These are phyloP conservation scores for Boletus vermiculosoides DNA, from an alignment of 768 basidiomycete species.

Conservation along the genomic window DNA sequence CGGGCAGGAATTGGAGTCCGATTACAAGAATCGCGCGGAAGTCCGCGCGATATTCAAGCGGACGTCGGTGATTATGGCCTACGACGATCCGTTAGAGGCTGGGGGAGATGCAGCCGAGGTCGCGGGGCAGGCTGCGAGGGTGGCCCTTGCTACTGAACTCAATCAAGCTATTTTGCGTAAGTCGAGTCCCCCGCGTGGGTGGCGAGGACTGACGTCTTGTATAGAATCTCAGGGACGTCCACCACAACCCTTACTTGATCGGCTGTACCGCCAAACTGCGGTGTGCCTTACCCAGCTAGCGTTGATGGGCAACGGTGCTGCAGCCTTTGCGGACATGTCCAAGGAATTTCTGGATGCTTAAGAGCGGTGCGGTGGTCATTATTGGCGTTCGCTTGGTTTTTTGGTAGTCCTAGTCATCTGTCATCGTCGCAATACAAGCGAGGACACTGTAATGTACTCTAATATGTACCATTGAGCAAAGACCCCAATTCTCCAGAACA, in stretches of 20 bases:
- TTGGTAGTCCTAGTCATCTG: not conserved
- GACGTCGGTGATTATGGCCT: conserved; percentile 80
- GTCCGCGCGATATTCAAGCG: conserved; percentile 67
- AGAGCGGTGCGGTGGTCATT: not conserved
- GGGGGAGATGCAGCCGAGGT: conserved; percentile 65
- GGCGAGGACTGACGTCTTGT: not conserved
- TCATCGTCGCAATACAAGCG: not conserved
- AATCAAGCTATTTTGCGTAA: conserved; percentile 82
- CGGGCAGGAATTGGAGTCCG: conserved; percentile 66
- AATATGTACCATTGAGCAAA: conserved; percentile 10
- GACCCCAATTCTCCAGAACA: conserved; percentile 10
- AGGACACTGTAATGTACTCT: conserved; percentile 18
- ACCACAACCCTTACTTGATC: conserved; percentile 68
- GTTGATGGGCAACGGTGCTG: conserved; percentile 66
- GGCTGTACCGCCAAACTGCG: conserved; percentile 71
- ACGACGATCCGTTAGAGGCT: conserved; percentile 67
- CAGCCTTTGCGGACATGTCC: conserved; percentile 78
- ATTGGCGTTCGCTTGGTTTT: not conserved
- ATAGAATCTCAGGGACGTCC: conserved; percentile 79
- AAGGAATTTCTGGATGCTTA: conserved; percentile 65
- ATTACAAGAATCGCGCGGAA: conserved; percentile 64
- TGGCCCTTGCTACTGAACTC: conserved; percentile 68
- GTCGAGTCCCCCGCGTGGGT: conserved; percentile 24
- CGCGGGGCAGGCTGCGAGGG: conserved; percentile 65
- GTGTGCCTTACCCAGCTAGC: conserved; percentile 72